Evolutionary conservation across 139 green algal genomes (phyloP).

Genomic region (Trebouxia sp.): DNA sequence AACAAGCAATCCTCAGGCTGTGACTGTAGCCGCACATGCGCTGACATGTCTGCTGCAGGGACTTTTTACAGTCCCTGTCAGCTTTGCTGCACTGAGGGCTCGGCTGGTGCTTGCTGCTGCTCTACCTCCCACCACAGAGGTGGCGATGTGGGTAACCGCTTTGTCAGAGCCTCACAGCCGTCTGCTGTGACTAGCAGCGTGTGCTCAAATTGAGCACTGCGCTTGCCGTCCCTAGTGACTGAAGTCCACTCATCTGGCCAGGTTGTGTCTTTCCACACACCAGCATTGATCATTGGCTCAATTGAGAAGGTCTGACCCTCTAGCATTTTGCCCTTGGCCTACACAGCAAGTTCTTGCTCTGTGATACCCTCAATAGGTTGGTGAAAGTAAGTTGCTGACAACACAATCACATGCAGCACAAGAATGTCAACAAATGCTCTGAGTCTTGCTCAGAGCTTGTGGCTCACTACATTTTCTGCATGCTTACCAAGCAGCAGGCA

Average conservation of each 20-base stretch:
- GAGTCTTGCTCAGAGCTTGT: neutral
- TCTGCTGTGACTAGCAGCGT: slow-evolving; percentile 82
- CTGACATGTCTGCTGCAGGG: neutral
- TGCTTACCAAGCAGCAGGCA: too few species aligned
- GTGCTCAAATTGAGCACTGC: slow-evolving; percentile 96
- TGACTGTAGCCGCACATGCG: neutral
- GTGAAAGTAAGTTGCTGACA: neutral
- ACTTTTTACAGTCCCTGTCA: neutral
- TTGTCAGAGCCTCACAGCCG: slow-evolving; percentile 84
- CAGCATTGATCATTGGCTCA: slow-evolving; percentile 97
- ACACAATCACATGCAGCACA: neutral
- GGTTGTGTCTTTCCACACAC: slow-evolving; percentile 73
- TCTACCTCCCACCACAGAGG: slow-evolving; percentile 77
- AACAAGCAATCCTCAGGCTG: neutral
- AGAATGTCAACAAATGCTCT: neutral
- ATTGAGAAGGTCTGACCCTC: slow-evolving; percentile 90
- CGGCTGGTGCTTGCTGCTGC: neutral
- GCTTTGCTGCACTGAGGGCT: neutral
- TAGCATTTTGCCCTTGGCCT: slow-evolving; percentile 90
- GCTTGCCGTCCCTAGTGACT: slow-evolving; percentile 85
- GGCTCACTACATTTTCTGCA: neutral
- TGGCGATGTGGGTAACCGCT: slow-evolving; percentile 71
- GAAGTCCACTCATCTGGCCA: slow-evolving; percentile 98
- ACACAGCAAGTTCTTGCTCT: neutral
- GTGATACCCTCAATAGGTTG: too few species aligned